Percentiles rank a stretch among this genome's conserved stretches.
These are phyloP conservation scores for Acanthamoeba healyi DNA, from an alignment of 208 protist species.

Conservation along the genomic window DNA sequence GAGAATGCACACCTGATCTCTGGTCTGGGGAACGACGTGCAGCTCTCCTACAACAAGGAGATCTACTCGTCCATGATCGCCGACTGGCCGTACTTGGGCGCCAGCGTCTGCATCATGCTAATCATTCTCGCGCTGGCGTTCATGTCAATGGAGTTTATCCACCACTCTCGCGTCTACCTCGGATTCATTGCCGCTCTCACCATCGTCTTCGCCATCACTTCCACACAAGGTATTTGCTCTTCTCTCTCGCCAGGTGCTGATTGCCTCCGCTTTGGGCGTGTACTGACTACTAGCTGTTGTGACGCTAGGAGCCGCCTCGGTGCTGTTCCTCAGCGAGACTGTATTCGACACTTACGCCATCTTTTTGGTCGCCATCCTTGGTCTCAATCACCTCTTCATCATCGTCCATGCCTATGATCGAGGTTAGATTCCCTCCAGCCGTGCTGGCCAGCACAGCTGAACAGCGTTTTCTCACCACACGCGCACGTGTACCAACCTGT, in stretches of 20 bases:
- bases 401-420: slow-evolving; percentile 42
- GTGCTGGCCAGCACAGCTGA: neutral
- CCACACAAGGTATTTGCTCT: neutral
- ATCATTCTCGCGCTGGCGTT: neutral
- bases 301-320: neutral
- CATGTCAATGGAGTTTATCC: neutral
- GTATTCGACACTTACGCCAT: slow-evolving; percentile 46
- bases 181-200: neutral
- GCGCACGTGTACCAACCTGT: too few relatives aligned
- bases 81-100: neutral
- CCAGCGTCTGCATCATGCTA: slow-evolving; percentile 38
- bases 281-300: too few relatives aligned
- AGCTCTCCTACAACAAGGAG: slow-evolving; percentile 39
- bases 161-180: neutral
- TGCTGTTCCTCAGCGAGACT: neutral
- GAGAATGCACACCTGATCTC: neutral
- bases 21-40: too few relatives aligned
- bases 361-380: slow-evolving; percentile 3
- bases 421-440: neutral
- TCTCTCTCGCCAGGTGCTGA: neutral
- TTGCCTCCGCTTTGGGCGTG: too few relatives aligned
- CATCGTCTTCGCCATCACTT: neutral
- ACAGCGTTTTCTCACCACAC: neutral
- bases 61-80: slow-evolving; percentile 36
- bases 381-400: slow-evolving; percentile 36